Evolutionary conservation across 768 basidiomycete genomes (phyloP).

Genomic region (Dacryopinax spathularia): DNA sequence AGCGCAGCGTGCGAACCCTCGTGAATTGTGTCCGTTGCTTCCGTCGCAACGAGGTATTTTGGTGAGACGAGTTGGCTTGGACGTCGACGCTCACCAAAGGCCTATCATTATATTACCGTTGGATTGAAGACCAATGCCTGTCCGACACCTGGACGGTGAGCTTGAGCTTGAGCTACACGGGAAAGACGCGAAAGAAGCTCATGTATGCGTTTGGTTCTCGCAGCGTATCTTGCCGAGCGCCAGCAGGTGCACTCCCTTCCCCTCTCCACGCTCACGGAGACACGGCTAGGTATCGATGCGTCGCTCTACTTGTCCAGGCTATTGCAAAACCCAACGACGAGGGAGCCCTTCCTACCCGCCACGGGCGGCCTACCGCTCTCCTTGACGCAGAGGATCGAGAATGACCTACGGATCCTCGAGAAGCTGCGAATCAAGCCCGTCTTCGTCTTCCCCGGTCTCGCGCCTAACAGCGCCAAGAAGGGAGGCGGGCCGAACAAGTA

Average conservation of each 20-base stretch:
- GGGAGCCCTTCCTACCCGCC: conserved; percentile 85
- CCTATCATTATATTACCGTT: not conserved
- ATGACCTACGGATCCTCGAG: conserved; percentile 81
- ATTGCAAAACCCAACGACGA: conserved; percentile 56
- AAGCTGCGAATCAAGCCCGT: conserved; percentile 90
- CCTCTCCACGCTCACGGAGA: conserved; percentile 69
- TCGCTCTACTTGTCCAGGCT: conserved; percentile 73
- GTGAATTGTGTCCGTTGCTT: not conserved
- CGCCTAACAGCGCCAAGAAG: conserved; percentile 61
- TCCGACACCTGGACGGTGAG: conserved; percentile 74
- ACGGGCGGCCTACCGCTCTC: conserved; percentile 90
- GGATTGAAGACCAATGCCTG: no score
- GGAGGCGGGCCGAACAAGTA: conserved; percentile 39
- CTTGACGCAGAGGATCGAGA: conserved; percentile 74
- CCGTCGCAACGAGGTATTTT: not conserved
- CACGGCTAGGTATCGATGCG: conserved; percentile 93
- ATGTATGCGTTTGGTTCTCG: not conserved
- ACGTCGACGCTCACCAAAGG: not conserved
- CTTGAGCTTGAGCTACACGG: no score
- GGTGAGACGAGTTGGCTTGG: not conserved
- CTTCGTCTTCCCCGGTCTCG: conserved; percentile 90
- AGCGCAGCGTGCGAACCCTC: not conserved
- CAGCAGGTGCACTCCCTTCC: conserved; percentile 75
- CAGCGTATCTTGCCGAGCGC: conserved; percentile 76
- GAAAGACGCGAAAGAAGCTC: not conserved